Evolutionary conservation across 257 asterid species (phyloP).

Genomic region (Solanum pinnatisectum): DNA sequence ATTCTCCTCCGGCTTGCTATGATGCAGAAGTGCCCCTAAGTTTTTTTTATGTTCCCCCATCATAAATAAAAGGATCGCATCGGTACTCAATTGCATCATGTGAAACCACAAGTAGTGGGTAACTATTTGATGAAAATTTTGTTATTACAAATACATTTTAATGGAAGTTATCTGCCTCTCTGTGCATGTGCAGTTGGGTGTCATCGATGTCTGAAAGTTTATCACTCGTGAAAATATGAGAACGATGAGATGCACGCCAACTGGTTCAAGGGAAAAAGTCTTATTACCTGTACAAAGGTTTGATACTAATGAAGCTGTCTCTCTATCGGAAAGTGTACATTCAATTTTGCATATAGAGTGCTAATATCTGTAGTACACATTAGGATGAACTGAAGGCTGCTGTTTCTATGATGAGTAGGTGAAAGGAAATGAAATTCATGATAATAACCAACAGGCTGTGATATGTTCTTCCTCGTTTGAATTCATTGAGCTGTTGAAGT

Average conservation of each 20-base stretch:
- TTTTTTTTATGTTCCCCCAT: not conserved
- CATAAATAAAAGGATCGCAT: not conserved
- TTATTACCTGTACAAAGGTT: not conserved
- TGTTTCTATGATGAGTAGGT: not conserved
- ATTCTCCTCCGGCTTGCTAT: not conserved
- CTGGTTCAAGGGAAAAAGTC: not conserved
- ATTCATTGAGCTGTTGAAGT: not conserved
- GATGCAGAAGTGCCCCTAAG: not conserved
- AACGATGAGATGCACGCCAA: not conserved
- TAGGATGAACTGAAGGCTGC: not conserved
- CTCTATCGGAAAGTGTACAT: not conserved
- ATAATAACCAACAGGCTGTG: not conserved
- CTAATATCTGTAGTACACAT: not conserved
- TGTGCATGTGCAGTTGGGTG: not conserved
- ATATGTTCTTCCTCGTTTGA: not conserved
- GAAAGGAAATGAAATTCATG: not conserved
- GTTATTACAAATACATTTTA: not conserved
- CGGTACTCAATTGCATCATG: not conserved
- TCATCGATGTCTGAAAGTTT: not conserved
- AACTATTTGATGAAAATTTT: not conserved
- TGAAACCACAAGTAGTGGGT: not conserved
- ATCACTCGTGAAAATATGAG: not conserved
- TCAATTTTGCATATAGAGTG: conserved; percentile 1
- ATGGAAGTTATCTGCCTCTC: not conserved
- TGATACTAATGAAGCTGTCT: not conserved